A percentile compares a stretch with the other conserved stretches of the same genome.
phyloP scores from a whole-genome alignment of 306 rosid species.

The Pyrus pyrifolia region DNA sequence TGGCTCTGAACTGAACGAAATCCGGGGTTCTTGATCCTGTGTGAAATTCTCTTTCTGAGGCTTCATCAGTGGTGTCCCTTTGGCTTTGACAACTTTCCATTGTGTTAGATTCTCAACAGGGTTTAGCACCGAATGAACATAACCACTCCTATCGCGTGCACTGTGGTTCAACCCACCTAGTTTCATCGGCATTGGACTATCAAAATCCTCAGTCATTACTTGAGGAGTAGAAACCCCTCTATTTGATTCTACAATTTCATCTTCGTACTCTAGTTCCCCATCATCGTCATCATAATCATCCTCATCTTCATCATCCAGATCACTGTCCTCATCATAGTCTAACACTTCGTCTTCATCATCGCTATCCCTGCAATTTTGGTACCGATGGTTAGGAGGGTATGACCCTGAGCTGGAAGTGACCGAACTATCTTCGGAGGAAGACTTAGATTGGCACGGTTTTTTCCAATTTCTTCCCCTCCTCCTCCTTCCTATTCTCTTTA shows the following conservation, averaged over 20 bases:
- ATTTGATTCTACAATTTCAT: constrained; percentile 25
- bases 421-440: constrained; percentile 56
- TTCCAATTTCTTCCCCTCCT: constrained; percentile 18
- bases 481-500: constrained; percentile 24
- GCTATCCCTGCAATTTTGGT: constrained; percentile 67
- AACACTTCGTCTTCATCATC: constrained; percentile 58
- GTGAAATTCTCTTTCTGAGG: constrained; percentile 57
- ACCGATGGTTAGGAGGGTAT: constrained; percentile 59
- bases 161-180: constrained; percentile 28
- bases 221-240: constrained; percentile 16
- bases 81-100: constrained; percentile 65
- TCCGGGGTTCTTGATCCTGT: constrained; percentile 27
- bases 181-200: constrained; percentile 24
- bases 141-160: constrained; percentile 62
- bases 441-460: constrained; percentile 34
- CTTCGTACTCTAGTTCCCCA: constrained; percentile 33
- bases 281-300: constrained; percentile 28
- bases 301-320: constrained; percentile 46
- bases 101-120: constrained; percentile 79
- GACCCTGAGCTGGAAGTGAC: constrained; percentile 40
- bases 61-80: constrained; percentile 29
- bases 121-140: constrained; percentile 75
- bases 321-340: constrained; percentile 42
- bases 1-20: constrained; percentile 33
- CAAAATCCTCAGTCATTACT: constrained; percentile 38